Percentiles rank a stretch among this genome's conserved stretches.
These are phyloP conservation scores for Rosa persica DNA, from an alignment of 306 rosid genomes.

Conservation along the genomic window DNA sequence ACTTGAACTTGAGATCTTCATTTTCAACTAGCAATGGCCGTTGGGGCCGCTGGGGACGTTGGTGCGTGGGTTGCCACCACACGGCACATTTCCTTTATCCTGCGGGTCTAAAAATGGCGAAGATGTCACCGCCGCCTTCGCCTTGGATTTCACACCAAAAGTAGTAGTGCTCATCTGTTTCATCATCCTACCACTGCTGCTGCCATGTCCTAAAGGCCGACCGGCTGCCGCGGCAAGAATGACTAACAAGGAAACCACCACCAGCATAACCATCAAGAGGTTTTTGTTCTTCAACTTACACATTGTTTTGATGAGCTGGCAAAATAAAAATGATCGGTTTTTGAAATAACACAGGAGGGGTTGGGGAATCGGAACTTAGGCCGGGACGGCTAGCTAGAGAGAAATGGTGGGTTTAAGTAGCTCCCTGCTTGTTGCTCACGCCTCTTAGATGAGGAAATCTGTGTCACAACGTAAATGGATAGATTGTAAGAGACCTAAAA, in stretches of 20 bases:
- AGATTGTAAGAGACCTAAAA: not conserved
- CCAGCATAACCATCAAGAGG: not conserved
- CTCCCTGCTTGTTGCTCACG: not conserved
- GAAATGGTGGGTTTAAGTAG: not conserved
- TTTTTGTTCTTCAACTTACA: not conserved
- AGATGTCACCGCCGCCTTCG: too few species aligned
- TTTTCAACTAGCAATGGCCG: not conserved
- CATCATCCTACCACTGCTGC: not conserved
- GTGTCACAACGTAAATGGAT: not conserved
- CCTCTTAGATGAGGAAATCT: not conserved
- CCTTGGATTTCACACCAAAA: not conserved
- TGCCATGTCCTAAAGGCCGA: not conserved
- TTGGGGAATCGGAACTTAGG: not conserved
- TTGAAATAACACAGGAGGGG: not conserved
- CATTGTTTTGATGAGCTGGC: not conserved
- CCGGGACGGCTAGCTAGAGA: not conserved
- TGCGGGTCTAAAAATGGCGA: not conserved
- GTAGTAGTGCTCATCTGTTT: not conserved
- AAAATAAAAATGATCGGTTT: not conserved
- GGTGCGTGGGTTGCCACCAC: conserved; percentile 11
- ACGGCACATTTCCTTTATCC: not conserved
- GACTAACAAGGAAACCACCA: not conserved
- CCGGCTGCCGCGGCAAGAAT: not conserved
- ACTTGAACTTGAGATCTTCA: not conserved
- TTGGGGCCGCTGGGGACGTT: not conserved